Evolutionary conservation across 2,329 filamentous ascomycete genomes (phyloP), one percentile per base, ranked within the genome.

Genomic region (Fusarium albosuccineum): DNA sequence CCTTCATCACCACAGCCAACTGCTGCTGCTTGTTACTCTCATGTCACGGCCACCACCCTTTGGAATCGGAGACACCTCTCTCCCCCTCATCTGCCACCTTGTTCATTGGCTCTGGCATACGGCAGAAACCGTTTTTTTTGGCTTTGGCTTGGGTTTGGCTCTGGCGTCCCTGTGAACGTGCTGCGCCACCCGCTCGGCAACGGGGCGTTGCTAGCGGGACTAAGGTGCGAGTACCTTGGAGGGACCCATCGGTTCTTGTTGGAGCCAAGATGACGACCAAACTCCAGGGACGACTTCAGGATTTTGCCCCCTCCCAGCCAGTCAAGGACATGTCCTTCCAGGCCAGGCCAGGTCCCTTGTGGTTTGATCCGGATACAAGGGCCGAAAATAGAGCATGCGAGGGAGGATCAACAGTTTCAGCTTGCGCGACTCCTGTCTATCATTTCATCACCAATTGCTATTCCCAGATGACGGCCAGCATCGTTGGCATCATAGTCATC

Each of bases 141-240:
- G 34, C 39, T 33, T 16, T 22, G 29, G 60, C 45, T 22, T 22
- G 17, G 17, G 17, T 22, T 22, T 22, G 17, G 17, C 17, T 22
- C 17, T 22, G 17, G 17, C 50, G 60, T 57, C 45, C 55, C 55
- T 61, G 37, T 52, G 42, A n/a, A 40, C 17, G 30, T 40, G 54
- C 68, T 71, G 65, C 62, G 68, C 68, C 68, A 69, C 68, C 65
- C 62, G 59, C 62, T 59, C 68, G 53, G 57, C 49, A 63, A 66
- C 67, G 30, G 53, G 67, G 68, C 68, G 65, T 56, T 68, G 46
- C 59, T 22, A 22, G 55, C 64, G 66, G 66, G 66, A 62, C 33
- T 34, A 17, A 13, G 26, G 26, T 8, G 26, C 51, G 59, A 56
- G 51, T 41, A 54, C 48, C 46, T 57, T 57, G 41, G 22, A 33